These are phyloP conservation scores for Coemansia sp. DNA, from an alignment of 192 early-diverging fungal genomes.

Conservation along the genomic window DNA sequence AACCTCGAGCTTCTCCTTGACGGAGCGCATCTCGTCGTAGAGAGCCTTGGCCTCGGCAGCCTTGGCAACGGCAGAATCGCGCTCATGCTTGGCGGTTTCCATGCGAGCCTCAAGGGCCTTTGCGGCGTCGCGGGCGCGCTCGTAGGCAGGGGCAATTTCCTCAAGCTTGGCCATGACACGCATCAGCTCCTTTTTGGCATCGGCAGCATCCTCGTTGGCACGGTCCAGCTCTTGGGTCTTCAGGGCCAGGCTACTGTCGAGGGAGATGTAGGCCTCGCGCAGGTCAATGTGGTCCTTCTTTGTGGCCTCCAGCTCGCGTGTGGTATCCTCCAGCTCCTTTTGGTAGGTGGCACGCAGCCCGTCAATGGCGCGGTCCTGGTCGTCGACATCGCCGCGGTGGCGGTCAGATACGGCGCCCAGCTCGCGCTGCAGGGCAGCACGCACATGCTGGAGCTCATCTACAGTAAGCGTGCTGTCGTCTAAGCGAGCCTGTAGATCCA, in stretches of 20 bases:
- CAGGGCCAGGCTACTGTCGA: constrained; percentile 67
- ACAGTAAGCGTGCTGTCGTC: constrained; percentile 73
- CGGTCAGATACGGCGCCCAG: constrained; percentile 65
- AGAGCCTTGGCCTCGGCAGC: constrained; percentile 67
- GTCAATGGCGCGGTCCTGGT: constrained; percentile 70
- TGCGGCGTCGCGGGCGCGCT: constrained; percentile 54
- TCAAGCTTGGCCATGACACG: constrained; percentile 68
- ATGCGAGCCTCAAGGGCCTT: constrained; percentile 59
- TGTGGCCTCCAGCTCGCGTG: constrained; percentile 77
- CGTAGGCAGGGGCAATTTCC: constrained; percentile 54
- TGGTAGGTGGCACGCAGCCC: constrained; percentile 77
- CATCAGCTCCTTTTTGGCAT: constrained; percentile 78
- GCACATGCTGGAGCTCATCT: constrained; percentile 67
- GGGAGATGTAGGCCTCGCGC: constrained; percentile 67
- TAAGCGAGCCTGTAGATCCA: constrained; percentile 70
- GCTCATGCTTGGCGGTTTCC: constrained; percentile 64
- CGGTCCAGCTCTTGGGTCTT: constrained; percentile 71
- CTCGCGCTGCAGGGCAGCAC: constrained; percentile 77
- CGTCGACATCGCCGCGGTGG: constrained; percentile 73
- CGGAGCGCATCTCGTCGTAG: constrained; percentile 61
- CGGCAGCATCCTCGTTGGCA: constrained; percentile 63
- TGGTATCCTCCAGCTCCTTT: constrained; percentile 77
- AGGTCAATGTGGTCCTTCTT: constrained; percentile 61
- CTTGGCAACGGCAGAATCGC: constrained; percentile 47
- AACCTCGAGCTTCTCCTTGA: constrained; percentile 69